Base-by-base conservation (phyloP, 495 filamentous ascomycete genomes). In the Podospora conica region DNA sequence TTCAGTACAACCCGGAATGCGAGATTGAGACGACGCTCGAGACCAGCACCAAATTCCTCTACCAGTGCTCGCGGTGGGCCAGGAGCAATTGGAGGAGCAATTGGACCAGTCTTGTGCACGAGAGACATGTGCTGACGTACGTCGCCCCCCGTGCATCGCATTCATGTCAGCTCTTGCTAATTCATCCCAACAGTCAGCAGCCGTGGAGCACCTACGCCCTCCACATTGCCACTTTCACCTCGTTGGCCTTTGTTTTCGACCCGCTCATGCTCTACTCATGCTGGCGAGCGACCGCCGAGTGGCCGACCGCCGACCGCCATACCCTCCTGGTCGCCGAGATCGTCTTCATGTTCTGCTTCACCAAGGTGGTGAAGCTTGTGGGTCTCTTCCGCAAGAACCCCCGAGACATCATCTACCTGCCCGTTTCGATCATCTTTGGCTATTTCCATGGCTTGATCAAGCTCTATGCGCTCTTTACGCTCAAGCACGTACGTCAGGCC, bases 81-180 rank as follows among this genome's bases (percentile, higher is more conserved):
- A 81, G 91, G 69, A 91, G 88, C 77, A 91, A 91, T 74, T 93
- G 88, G 88, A 81, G 90, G 69, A 91, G 89, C 76, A 93, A 94
- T 74, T 85, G 90, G 68, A 91, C 87, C 28, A 91, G 88, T 69
- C 86, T 92, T 77, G 83, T 90, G 64, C 81, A 80, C 71, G 89
- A 92, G 69, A 80, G 84, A 70, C 81, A 89, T 73, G 85, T 91
- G 71, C 87, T 84, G 81, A 83, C 78, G 87, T 91, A 80, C 83
- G 87, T 86, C 60, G 62, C 53, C 23, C 64, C 66, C 60, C 60
- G 15, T 10, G 56, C 53, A 64, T 53, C 27, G 28, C 48, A 61
- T 31, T n/a, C 40, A 23, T 53, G 56, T 40, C 28, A 22, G 18
- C 53, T 58, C 27, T 22, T 15, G 24, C 25, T 24, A 27, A 61